Conservation (phyloP, 495 filamentous ascomycete species). For the Podospora sp. region DNA sequence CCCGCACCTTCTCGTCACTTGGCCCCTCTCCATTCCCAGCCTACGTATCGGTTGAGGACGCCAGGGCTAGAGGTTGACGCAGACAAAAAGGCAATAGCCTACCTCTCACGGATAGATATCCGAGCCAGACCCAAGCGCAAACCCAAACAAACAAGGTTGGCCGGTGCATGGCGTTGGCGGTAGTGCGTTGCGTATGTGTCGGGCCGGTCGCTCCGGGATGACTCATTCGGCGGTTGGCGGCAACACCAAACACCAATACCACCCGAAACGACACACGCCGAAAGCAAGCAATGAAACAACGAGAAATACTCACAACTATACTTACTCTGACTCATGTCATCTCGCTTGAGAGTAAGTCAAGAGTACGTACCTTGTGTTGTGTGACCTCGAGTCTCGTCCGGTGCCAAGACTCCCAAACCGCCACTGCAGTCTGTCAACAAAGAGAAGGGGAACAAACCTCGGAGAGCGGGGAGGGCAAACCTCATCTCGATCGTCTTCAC, state of each 20-base stretch:
- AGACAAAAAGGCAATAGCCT: neutral
- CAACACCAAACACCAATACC: neutral
- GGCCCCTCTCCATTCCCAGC: neutral
- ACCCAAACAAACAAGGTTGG: neutral
- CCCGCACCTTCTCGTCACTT: neutral
- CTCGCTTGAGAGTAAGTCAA: neutral
- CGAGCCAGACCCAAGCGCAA: neutral
- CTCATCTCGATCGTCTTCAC: neutral
- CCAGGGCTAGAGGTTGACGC: neutral
- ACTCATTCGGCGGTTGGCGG: constrained; percentile 12
- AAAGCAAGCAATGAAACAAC: neutral
- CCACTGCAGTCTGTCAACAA: neutral
- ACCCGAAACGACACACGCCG: neutral
- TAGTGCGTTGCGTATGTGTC: neutral
- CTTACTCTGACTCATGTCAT: neutral
- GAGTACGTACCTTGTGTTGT: neutral
- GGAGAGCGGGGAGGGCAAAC: neutral
- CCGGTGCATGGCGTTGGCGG: too few species aligned
- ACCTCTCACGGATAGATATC: neutral
- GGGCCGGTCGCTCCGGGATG: neutral
- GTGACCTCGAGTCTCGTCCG: neutral
- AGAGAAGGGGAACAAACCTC: neutral
- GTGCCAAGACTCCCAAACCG: neutral
- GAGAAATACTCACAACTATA: neutral
- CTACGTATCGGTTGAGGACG: neutral